Evolutionary conservation across 1,284 basidiomycete species (phyloP), one percentile per base, ranked within the genome.

Genomic region (Polyporus tsugae): DNA sequence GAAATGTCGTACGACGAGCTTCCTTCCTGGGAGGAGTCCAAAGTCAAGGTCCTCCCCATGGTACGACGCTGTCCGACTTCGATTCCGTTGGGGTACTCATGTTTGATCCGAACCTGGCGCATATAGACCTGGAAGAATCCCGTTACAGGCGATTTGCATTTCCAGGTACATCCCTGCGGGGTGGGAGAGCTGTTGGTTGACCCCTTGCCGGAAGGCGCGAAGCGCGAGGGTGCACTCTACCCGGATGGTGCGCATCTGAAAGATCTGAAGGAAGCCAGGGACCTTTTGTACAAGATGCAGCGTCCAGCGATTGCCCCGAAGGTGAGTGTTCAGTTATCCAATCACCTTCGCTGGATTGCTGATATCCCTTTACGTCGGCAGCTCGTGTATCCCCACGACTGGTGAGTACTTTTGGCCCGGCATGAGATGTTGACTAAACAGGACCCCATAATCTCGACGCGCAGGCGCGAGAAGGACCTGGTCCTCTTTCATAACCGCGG

Each of bases 71-170:
- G 33, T 29, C 38, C 41, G n/a, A 7, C 55, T 35, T 22, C 36
- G 11, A n/a, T 61, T 36, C n/a, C 57, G 7, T 35, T 52, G 41
- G 17, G 64, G 55, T 59, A 29, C 38, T 41, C 58, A 42, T 42
- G 38, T n/a, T 53, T 38, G 29, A 49, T n/a, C 19, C 35, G 33
- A 38, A 19, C 41, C 22, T 13, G 22, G 15, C 25, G 25, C 55
- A 13, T 49, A 25, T 49, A 92, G 91, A 80, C 89, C 6, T 95
- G 94, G 94, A 95, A 95, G 85, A 95, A 95, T 80, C 92, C 93
- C 0, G 87, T 88, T 2, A 95, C 93, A 2, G 89, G 89, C 17
- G 82, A 83, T 2, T 83, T 95, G 19, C 91, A 94, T 77, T 88
- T 95, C 80, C 90, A 96, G 76, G 91, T 92, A 11, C 91, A 92